Evolutionary conservation across 2,329 filamentous ascomycete genomes (phyloP), one percentile per base, ranked within the genome.

Genomic region (Truncatella angustata): DNA sequence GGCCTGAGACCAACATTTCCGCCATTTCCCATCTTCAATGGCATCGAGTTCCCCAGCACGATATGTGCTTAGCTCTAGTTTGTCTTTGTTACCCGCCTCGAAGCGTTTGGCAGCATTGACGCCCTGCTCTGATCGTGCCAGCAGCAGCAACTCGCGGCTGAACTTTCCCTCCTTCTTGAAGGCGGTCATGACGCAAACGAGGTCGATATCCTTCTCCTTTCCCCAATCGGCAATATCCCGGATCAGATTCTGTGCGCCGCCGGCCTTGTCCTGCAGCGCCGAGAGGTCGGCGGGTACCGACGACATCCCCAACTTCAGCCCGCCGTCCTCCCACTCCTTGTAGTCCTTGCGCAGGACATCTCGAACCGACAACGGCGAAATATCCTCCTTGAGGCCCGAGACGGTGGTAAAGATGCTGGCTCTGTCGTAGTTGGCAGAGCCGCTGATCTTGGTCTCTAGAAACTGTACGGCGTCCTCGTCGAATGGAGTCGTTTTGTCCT

Each of bases 291-390:
- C 84, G 3, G 88, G 82, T 3, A 86, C 75, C 37, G 81, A 81
- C 60, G 82, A 82, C 50, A 90, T 82, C n/a, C 89, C 89, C 4
- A 93, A 75, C 16, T 71, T 75, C 34, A 83, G 64, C 0, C 49
- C 34, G 32, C 72, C 72, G 51, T 84, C 81, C 10, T 71, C 72
- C 89, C 89, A 94, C 63, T 88, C 79, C 72, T 95, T 95, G 71
- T 92, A 95, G 70, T 95, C 90, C 67, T 93, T 93, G 57, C 87
- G 78, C 49, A 93, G 69, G 35, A 92, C 79, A 59, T 92, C 89
- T 20, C 78, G 72, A 58, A 91, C 68, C 34, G 70, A 73, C 42
- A 94, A 70, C 0, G 64, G 59, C 3, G 78, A 80, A 48, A 94
- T 77, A 58, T 91, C 81, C 56, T 83, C 79, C 68, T 92, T 92